Base-by-base conservation (phyloP, 768 basidiomycete species). In the Suillus subaureus region DNA sequence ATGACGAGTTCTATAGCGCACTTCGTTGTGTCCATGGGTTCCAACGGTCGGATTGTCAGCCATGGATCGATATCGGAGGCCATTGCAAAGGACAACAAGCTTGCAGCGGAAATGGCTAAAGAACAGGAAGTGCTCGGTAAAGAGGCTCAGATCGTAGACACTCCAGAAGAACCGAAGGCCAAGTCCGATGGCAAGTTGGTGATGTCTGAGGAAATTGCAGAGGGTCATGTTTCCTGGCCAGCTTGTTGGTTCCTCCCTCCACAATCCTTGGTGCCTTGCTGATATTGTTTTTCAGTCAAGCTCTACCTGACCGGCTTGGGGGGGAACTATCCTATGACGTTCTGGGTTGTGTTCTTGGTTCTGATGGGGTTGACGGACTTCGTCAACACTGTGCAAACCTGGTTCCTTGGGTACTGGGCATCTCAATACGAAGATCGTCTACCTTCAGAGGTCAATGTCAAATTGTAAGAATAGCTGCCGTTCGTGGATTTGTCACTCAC, bases 191-290 rank as follows among this genome's bases (percentile, higher is more conserved):
- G 88, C 3, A 88, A 89, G 70, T 79, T 91, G n/a, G 83, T 90
- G 55, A 75, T 88, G 8, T 84, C 83, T 0, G 90, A 91, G 71
- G 90, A 91, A 70, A 81, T 89, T 54, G 82, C 79, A 7, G 80
- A 83, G 61, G 89, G 89, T 0, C 85, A 85, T 65, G 83, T 90
- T 35, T 83, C 84, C 55, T 86, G 84, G 82, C 64, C 77, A 43
- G 78, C 84, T 49, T 67, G 81, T 76, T 73, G 65, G 78, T 75
- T 54, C 40, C 11, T n/a, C 18, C 52, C 3, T 54, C 16, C 37
- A 6, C 1, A 42, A 18, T 58, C 15, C 9, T 51, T 11, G n/a
- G 49, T 39, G 18, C 40, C 23, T 47, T 16, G 52, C 72, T 79
- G 42, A 68, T 75, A 18, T 70, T 74, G 11, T 74, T 72, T 65